A percentile compares a stretch with the other conserved stretches of the same genome.
Conservation (phyloP, 305 asterid genomes). For the Caryopteris hybrid region DNA sequence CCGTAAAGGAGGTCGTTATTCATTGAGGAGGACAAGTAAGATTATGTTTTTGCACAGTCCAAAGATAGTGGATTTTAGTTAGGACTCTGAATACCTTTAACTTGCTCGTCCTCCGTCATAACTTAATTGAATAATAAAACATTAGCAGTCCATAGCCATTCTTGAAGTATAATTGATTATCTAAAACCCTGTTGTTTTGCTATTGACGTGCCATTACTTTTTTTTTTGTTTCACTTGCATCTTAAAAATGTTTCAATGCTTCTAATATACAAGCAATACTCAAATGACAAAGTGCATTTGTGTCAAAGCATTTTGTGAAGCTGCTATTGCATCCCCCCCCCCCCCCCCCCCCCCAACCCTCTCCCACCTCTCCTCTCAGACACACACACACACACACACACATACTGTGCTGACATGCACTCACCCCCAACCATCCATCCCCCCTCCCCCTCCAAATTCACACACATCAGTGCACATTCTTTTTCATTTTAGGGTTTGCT, state of each 20-base stretch:
- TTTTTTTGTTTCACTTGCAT: conserved; percentile 6
- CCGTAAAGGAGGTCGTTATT: not conserved
- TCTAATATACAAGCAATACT: not conserved
- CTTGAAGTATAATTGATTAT: too few relatives aligned
- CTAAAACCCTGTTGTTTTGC: too few relatives aligned
- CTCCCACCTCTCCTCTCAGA: not conserved
- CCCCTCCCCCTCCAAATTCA: too few relatives aligned
- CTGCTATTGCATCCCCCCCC: not conserved
- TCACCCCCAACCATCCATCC: too few relatives aligned
- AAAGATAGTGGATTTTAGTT: not conserved
- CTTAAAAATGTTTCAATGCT: not conserved
- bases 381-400: too few relatives aligned
- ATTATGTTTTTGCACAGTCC: not conserved
- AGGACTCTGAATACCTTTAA: not conserved
- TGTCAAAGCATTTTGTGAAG: not conserved
- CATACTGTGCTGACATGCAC: too few relatives aligned
- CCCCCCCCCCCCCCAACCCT: not conserved
- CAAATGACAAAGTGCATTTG: not conserved
- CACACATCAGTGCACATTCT: too few relatives aligned
- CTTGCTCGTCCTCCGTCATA: too few relatives aligned
- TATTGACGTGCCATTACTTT: too few relatives aligned
- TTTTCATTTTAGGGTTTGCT: not conserved
- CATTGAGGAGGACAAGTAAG: not conserved
- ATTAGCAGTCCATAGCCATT: not conserved
- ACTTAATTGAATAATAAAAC: not conserved